phyloP scores from a whole-genome alignment of 2,329 filamentous ascomycete genomes.

The Cordyceps cicadae region DNA sequence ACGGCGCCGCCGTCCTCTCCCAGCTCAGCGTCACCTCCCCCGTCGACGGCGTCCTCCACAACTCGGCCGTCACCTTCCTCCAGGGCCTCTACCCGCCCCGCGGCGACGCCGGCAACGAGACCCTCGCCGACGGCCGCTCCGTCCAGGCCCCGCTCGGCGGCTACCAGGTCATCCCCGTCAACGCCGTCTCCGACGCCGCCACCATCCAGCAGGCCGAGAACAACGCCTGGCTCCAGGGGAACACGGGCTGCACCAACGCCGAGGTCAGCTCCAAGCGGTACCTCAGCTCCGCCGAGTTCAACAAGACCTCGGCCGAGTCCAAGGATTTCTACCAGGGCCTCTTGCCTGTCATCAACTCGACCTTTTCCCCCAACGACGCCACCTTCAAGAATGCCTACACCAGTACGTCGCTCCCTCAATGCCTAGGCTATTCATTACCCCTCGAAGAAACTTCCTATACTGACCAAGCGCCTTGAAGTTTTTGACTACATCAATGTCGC shows the following conservation, averaged over 20 bases:
- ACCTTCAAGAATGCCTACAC: slow-evolving; percentile 53
- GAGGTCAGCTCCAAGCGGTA: slow-evolving; percentile 48
- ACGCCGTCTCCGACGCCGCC: slow-evolving; percentile 46
- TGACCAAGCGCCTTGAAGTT: slow-evolving; percentile 30
- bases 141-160: slow-evolving; percentile 64
- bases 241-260: slow-evolving; percentile 47
- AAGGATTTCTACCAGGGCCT: slow-evolving; percentile 51
- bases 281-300: slow-evolving; percentile 40
- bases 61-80: slow-evolving; percentile 69
- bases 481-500: slow-evolving; percentile 54
- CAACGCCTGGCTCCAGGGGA: slow-evolving; percentile 51
- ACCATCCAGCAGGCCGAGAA: slow-evolving; percentile 48
- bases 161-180: slow-evolving; percentile 77
- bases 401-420: slow-evolving; percentile 36
- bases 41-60: slow-evolving; percentile 68
- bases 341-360: slow-evolving; percentile 46
- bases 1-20: slow-evolving; percentile 55
- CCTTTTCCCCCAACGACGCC: slow-evolving; percentile 36
- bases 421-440: no score
- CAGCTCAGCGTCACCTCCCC: slow-evolving; percentile 70
- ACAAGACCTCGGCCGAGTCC: slow-evolving; percentile 37
- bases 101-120: slow-evolving; percentile 46
- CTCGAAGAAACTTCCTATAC: not conserved
- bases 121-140: slow-evolving; percentile 60
- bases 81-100: slow-evolving; percentile 78